Base-by-base conservation (phyloP, 345 rosid species). In the Gossypium mustelinum region DNA sequence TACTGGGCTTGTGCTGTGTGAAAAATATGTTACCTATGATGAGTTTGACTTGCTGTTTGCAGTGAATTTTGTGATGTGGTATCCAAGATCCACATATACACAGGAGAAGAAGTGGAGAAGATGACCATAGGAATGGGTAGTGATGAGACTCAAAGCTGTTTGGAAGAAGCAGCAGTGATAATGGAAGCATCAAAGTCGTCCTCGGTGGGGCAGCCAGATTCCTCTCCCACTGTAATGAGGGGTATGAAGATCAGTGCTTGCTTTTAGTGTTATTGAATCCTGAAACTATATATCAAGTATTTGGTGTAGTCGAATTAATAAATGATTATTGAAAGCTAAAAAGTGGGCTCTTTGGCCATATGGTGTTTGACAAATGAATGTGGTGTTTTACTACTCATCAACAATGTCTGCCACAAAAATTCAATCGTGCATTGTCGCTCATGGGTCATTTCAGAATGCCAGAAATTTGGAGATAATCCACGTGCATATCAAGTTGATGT, bases 151-250 rank as follows among this genome's bases (percentile, higher is more conserved):
- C 94, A 85, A 78, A 94, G 97, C 85, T 92, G 97, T 80, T 79
- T 94, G 87, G 97, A 94, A 73, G 89, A 92, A 86, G 90, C 92
- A 10, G 88, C 87, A 25, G 66, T 74, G 59, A 72, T 81, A 63
- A 84, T 89, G 82, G 97, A 94, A 85, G 94, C 85, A 50, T 90
- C 97, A 2, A 94, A 92, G 85, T 90, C 98, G 20, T 89, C 97
- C 2, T 92, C 97, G 4, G 98, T 92, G 54, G 86, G 94, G 52
- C 91, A 92, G 79, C 94, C 94, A 13, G 94, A 90, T 70, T 89
- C 89, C 73, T 88, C 93, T 59, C 90, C 93, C 43, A 85, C 90
- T 18, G 80, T 82, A 76, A 76, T 80, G 41, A 76, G 81, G 84
- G 81, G 77, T 77, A 76, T 84, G 81, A 83, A 18, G 56, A 58